phyloP scores from a whole-genome alignment of 768 basidiomycete genomes.

The Harrya chromipes region DNA sequence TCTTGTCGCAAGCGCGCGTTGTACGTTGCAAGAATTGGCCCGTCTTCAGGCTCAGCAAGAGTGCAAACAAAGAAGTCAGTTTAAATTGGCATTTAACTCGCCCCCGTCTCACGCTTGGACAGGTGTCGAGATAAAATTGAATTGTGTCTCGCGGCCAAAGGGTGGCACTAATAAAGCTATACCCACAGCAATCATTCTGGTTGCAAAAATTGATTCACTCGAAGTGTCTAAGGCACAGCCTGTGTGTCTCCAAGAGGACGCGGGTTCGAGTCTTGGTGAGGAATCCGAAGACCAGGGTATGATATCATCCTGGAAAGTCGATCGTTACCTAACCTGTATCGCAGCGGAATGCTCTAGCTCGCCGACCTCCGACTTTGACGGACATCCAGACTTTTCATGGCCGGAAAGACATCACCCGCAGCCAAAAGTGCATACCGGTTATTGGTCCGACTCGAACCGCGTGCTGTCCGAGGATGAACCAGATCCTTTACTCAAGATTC shows the following conservation, averaged over 20 bases:
- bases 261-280: not conserved
- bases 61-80: slow-evolving; percentile 42
- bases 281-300: slow-evolving; percentile 13
- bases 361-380: slow-evolving; percentile 8
- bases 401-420: slow-evolving; percentile 4
- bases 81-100: not conserved
- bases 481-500: slow-evolving; percentile 12
- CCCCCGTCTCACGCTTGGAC: slow-evolving; percentile 12
- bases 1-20: slow-evolving; percentile 50
- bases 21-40: slow-evolving; percentile 52
- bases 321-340: not conserved
- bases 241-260: not conserved
- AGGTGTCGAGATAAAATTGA: slow-evolving; percentile 46
- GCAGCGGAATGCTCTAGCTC: slow-evolving; percentile 10
- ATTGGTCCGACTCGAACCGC: slow-evolving; percentile 23
- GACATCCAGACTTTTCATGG: slow-evolving; percentile 11
- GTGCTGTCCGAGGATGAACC: slow-evolving; percentile 18
- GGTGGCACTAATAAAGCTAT: slow-evolving; percentile 10
- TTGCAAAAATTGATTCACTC: slow-evolving; percentile 22
- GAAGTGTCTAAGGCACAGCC: not conserved
- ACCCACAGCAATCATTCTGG: slow-evolving; percentile 2
- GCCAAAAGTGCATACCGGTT: slow-evolving; percentile 18
- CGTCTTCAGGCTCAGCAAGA: slow-evolving; percentile 43
- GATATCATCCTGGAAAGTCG: not conserved
- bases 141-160: slow-evolving; percentile 25